Evolutionary conservation across 1,284 basidiomycete species (phyloP), one percentile per base, ranked within the genome.

Genomic region (Psilocybe mexicana): DNA sequence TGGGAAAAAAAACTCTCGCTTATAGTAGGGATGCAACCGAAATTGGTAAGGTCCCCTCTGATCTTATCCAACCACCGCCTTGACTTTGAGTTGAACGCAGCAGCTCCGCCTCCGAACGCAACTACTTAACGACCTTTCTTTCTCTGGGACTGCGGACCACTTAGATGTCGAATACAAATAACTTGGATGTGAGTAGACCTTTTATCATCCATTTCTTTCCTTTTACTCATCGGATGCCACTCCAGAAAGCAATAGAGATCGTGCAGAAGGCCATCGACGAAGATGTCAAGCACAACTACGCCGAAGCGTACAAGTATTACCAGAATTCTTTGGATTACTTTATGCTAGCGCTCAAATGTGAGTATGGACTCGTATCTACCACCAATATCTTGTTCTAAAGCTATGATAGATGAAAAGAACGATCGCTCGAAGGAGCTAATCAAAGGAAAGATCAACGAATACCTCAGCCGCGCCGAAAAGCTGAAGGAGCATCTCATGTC

Each of bases 311-410:
- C 84, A 96, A 93, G 78, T 87, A 89, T 65, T 95, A 94, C 74
- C 91, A 93, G 78, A 97, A 98, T 81, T 85, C 94, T 2, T 83
- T 99, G 59, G 96, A 99, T 72, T 99, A 97, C 76, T 99, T 99
- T 74, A 95, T 98, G 91, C 90, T 98, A n/a, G 83, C 84, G 7
- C 70, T 83, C 63, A 85, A 84, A 69, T 85, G 83, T 85, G 52
- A 54, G 79, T 44, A 6, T 4, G 30, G 0, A 6, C 30, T 33
- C 30, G 4, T 33, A 42, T 8, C 5, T 36, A 36, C 38, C 42
- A 35, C 25, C 18, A 14, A 6, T 50, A 35, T 40, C 14, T 30
- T 14, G 25, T 12, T 28, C 49, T 48, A 48, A 54, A 54, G 25
- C 43, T 23, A 36, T 57, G 52, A 30, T 72, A 96, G 94, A 96